Conservation (phyloP, 768 basidiomycete genomes). For the Rhizopogon rudus region DNA sequence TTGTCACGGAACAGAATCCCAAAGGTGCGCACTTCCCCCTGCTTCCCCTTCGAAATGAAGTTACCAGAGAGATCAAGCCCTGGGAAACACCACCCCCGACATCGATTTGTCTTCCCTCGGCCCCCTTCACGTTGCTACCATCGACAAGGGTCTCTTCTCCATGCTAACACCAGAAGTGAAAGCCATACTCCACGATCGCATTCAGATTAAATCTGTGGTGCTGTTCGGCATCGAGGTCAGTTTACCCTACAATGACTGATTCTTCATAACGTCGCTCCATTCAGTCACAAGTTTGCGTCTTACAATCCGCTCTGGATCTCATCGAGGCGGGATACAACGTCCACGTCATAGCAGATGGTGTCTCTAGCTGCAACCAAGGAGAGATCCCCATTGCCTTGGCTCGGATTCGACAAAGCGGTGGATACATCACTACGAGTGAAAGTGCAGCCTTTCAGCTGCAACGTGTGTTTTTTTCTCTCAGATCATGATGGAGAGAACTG, state of each 20-base stretch:
- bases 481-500: slow-evolving; percentile 6
- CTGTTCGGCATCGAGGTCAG: slow-evolving; percentile 87
- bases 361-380: slow-evolving; percentile 75
- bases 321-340: slow-evolving; percentile 44
- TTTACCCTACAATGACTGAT: not conserved
- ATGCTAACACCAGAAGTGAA: slow-evolving; percentile 75
- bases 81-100: slow-evolving; percentile 65
- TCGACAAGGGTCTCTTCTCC: slow-evolving; percentile 80
- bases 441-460: slow-evolving; percentile 76
- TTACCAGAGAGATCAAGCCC: slow-evolving; percentile 35
- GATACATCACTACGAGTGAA: slow-evolving; percentile 75
- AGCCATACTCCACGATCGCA: slow-evolving; percentile 41
- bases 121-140: slow-evolving; percentile 51
- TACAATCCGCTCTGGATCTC: slow-evolving; percentile 78
- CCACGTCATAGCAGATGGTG: slow-evolving; percentile 77
- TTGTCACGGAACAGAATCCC: slow-evolving; percentile 84
- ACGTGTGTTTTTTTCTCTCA: slow-evolving; percentile 30
- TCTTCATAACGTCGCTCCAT: not conserved
- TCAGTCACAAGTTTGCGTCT: slow-evolving; percentile 85
- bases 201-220: slow-evolving; percentile 54
- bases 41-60: not conserved
- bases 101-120: slow-evolving; percentile 53
- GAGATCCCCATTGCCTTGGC: slow-evolving; percentile 76
- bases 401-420: slow-evolving; percentile 68
- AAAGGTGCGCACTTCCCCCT: slow-evolving; percentile 43